These are phyloP conservation scores for Conticribra weissflogii DNA, from an alignment of 108 stramenopile species.

Conservation along the genomic window DNA sequence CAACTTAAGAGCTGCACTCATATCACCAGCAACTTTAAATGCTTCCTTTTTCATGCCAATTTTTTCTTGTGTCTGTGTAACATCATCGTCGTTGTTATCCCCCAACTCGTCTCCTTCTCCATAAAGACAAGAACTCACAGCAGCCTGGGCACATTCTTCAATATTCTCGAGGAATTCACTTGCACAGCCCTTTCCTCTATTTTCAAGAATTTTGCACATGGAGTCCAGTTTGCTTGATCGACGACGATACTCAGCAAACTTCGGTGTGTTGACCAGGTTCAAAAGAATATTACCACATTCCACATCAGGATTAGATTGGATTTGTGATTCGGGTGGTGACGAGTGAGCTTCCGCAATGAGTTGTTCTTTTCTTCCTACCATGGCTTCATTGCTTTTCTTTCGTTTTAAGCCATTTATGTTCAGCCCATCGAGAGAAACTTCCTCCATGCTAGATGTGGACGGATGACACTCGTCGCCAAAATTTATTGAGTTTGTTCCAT, in stretches of 20 bases:
- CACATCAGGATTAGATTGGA: neutral
- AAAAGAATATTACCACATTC: constrained; percentile 40
- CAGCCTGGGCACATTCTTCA: constrained; percentile 55
- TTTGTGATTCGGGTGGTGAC: neutral
- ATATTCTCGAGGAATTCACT: constrained; percentile 70
- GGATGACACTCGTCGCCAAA: constrained; percentile 11
- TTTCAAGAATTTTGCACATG: constrained; percentile 51
- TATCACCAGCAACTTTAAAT: constrained; percentile 87
- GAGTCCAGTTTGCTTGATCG: constrained; percentile 55
- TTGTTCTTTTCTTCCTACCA: neutral
- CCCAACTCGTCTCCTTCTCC: constrained; percentile 17
- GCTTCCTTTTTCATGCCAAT: constrained; percentile 81
- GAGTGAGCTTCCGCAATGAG: neutral
- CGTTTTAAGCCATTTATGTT: neutral
- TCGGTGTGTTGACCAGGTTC: constrained; percentile 26
- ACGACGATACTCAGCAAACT: constrained; percentile 37
- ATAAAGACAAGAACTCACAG: constrained; percentile 48
- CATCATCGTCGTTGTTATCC: constrained; percentile 22
- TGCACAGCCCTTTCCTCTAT: constrained; percentile 52
- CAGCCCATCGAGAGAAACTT: constrained; percentile 32
- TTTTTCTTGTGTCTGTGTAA: constrained; percentile 42
- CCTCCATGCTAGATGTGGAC: constrained; percentile 12
- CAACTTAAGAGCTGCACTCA: constrained; percentile 84
- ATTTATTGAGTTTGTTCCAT: constrained; percentile 13
- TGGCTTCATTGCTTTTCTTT: neutral